Evolutionary conservation across 75 land plant species (phyloP), one percentile per base, ranked within the genome.

Genomic region (Cupressus sempervirens): DNA sequence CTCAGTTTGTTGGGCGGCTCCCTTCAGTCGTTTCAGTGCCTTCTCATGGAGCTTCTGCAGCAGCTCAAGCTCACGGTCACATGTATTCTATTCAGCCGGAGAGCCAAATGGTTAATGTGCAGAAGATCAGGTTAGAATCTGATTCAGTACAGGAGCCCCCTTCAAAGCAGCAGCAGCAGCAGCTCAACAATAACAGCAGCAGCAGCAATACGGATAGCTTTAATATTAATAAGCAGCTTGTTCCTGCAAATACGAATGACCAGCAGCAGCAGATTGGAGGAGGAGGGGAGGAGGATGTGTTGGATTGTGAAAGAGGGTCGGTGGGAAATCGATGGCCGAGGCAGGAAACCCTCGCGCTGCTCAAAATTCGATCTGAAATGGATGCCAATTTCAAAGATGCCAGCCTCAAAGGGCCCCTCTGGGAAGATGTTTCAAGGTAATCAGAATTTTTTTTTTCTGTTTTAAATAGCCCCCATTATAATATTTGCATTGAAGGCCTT

Each of bases 1-100:
- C 88, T 45, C 87, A 87, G 88, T 88, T 88, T 68, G 89, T 88
- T 88, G 81, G 85, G 67, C 74, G 89, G 82, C 54, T 46, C 77
- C 85, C 85, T 3, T 76, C 88, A 35, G 65, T 81, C 32, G 54
- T 82, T 11, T 62, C 67, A 26, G 72, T 46, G 23, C 85, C 85
- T 23, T 9, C 74, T 23, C n/a, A n/a, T n/a, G 35, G 35, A 23
- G 30, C 73, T 30, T n/a, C 74, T 72, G 74, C 74, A 32, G 74
- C 74, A 32, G 74, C 74, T 72, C 35, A 29, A 72, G 81, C 81
- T 79, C 81, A 79, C 52, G 45, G 30, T 79, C 81, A 79, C 81
- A 79, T 79, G 29, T 79, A 45, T 40, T 45, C 81, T 79, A 41
- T 79, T n/a, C 50, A 3, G 30, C 12, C 30, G 23, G 41, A 38